These are phyloP conservation scores for Didymellaceae sp. DNA, from an alignment of 2,329 filamentous ascomycete genomes.

Conservation along the genomic window DNA sequence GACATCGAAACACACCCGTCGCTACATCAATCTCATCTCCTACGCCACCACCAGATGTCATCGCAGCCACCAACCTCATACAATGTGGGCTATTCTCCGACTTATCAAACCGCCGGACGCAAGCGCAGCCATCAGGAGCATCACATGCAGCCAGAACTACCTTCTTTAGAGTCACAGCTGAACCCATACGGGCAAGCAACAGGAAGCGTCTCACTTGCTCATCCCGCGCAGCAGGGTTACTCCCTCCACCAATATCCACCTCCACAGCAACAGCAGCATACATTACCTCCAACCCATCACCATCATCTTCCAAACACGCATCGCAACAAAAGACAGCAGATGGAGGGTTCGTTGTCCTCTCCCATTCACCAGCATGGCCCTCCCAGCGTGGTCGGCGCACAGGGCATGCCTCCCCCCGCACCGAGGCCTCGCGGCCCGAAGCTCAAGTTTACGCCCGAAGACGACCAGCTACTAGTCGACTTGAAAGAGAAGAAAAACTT, in stretches of 20 bases:
- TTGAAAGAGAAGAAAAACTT: slow-evolving; percentile 93
- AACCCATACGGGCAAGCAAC: slow-evolving; percentile 47
- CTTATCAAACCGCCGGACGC: slow-evolving; percentile 41
- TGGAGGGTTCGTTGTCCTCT: slow-evolving; percentile 53
- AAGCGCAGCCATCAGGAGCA: slow-evolving; percentile 56
- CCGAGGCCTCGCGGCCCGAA: slow-evolving; percentile 84
- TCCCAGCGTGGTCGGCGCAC: slow-evolving; percentile 84
- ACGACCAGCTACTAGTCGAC: slow-evolving; percentile 85
- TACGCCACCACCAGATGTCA: slow-evolving; percentile 47
- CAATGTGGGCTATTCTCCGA: slow-evolving; percentile 45
- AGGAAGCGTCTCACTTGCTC: slow-evolving; percentile 49
- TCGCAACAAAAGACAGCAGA: slow-evolving; percentile 67
- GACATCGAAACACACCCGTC: slow-evolving; percentile 47
- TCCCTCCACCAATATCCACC: slow-evolving; percentile 46
- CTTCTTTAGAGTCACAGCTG: slow-evolving; percentile 50
- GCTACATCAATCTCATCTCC: slow-evolving; percentile 45
- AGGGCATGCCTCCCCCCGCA: slow-evolving; percentile 85
- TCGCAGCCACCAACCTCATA: slow-evolving; percentile 47
- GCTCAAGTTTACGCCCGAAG: slow-evolving; percentile 91
- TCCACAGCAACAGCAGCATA: slow-evolving; percentile 33
- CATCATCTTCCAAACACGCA: slow-evolving; percentile 78
- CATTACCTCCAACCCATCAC: slow-evolving; percentile 63
- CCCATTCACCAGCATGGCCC: slow-evolving; percentile 62
- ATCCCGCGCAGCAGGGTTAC: slow-evolving; percentile 49
- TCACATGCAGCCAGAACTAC: slow-evolving; percentile 48